Percentiles rank a stretch among this genome's conserved stretches.
These are phyloP conservation scores for Neobulgaria alba DNA, from an alignment of 2,329 filamentous ascomycete species.

Conservation along the genomic window DNA sequence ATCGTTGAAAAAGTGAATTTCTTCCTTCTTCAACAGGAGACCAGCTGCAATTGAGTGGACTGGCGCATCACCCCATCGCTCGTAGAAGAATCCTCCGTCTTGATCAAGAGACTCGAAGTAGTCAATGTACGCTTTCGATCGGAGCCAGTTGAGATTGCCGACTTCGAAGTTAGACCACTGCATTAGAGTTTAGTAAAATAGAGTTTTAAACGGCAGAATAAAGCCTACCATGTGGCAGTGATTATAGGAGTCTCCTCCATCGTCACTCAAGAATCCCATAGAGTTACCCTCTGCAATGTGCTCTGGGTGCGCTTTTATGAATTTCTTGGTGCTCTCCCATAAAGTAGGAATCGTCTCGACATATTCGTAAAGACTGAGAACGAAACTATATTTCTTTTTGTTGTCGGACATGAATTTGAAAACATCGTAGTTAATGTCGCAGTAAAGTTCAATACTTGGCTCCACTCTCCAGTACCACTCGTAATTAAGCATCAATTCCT, in stretches of 20 bases:
- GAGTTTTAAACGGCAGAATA: too few relatives aligned
- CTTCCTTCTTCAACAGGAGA: conserved; percentile 80
- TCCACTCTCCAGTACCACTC: conserved; percentile 99
- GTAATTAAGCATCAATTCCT: conserved; percentile 87
- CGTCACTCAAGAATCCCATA: conserved; percentile 85
- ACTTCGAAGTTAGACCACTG: conserved; percentile 99
- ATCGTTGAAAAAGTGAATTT: conserved; percentile 98
- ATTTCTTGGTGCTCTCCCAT: conserved; percentile 92
- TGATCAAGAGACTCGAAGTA: conserved; percentile 83
- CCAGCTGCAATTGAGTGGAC: conserved; percentile 95
- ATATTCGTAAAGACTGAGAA: conserved; percentile 93
- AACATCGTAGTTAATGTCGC: conserved; percentile 89
- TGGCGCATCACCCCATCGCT: conserved; percentile 95
- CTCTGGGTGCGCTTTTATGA: conserved; percentile 83
- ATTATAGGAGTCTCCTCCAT: conserved; percentile 88
- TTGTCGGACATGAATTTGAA: conserved; percentile 96
- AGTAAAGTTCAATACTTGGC: conserved; percentile 92
- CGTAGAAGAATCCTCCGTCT: conserved; percentile 97
- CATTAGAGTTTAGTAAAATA: conserved; percentile 1
- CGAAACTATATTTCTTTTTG: conserved; percentile 97
- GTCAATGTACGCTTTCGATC: conserved; percentile 79
- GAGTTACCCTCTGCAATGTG: conserved; percentile 79
- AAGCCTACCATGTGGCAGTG: conserved; percentile 85
- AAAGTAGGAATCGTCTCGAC: conserved; percentile 87
- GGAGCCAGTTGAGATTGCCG: conserved; percentile 87